Conservation (phyloP, 2,329 filamentous ascomycete species). For the Aspergillus alliaceus region DNA sequence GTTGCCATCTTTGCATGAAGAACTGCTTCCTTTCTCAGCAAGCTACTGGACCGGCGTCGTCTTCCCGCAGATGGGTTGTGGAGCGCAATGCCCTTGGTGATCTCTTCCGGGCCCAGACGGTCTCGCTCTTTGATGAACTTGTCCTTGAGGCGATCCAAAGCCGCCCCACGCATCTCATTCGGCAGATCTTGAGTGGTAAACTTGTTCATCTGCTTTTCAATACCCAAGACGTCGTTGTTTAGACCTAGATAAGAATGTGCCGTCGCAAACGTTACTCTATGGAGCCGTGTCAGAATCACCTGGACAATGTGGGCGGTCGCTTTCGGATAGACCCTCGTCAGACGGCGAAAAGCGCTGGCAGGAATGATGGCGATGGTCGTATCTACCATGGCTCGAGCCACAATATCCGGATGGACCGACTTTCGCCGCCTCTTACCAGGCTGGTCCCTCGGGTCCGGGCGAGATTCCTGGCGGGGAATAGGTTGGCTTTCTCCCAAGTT, state of each 20-base stretch:
- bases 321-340: conserved; percentile 93
- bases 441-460: conserved; percentile 18
- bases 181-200: conserved; percentile 90
- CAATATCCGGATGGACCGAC: conserved; percentile 93
- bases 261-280: conserved; percentile 90
- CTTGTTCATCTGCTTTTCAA: conserved; percentile 89
- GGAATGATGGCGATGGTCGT: conserved; percentile 98
- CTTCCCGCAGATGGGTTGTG: conserved; percentile 73
- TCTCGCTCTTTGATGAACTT: conserved; percentile 88
- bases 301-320: conserved; percentile 97
- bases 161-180: conserved; percentile 81
- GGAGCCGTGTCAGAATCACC: conserved; percentile 90
- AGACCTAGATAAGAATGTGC: conserved; percentile 92
- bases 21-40: conserved; percentile 75
- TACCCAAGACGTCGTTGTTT: conserved; percentile 86
- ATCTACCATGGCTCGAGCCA: conserved; percentile 92
- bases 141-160: conserved; percentile 81
- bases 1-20: conserved; percentile 63
- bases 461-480: conserved; percentile 28
- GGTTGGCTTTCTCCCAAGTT: conserved; percentile 59
- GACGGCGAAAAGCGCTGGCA: conserved; percentile 86
- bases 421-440: conserved; percentile 46
- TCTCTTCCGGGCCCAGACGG: conserved; percentile 75
- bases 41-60: conserved; percentile 70
- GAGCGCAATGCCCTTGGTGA: conserved; percentile 88